Base-by-base conservation (phyloP, 2,329 filamentous ascomycete genomes). In the Fusarium staphyleae region DNA sequence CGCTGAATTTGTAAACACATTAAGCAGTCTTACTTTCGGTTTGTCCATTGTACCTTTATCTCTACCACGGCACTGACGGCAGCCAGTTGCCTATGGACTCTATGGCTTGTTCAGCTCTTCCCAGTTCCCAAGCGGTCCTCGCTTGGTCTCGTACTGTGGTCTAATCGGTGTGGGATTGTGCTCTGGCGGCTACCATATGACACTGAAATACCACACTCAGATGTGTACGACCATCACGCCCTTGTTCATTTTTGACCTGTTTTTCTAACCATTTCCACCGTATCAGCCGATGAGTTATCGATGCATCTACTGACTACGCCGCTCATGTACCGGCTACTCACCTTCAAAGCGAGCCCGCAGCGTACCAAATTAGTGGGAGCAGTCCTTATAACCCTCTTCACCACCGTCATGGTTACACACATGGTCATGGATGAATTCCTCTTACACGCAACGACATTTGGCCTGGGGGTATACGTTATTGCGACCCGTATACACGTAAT, bases 1-100 rank as follows among this genome's bases (percentile, higher is more conserved):
- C 15, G 76, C 74, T 5, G 76, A 78, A 41, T 77, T 78, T 30
- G 72, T 78, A 58, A 78, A 78, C 52, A 77, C 75, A 1, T 55
- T 77, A 2, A 77, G 75, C 48, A 78, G 75, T 46, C 55, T 75
- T 1, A 59, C 70, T 4, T 78, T 72, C 43, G 68, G 70, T 70
- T 11, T 11, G 69, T 62, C 3, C 1, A 1, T 1, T 12, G 16
- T 4, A 3, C 2, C 28, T 0, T 11, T 10, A 5, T 18, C 13
- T 15, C 14, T 22, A 5, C 15, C 30, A 51, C 53, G 18, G 45
- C 34, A 8, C n/a, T 66, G 16, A 52, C 33, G 18, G 18, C n/a
- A 4, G 6, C 10, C 43, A 77, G 75, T 75, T 16, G 42, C 66
- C 6, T 77, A 72, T 46, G 75, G 75, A 8, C 48, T 73, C 18